Evolutionary conservation across 331 rosid genomes (phyloP), one percentile per base, ranked within the genome.

Genomic region (Phaseolus coccineus): DNA sequence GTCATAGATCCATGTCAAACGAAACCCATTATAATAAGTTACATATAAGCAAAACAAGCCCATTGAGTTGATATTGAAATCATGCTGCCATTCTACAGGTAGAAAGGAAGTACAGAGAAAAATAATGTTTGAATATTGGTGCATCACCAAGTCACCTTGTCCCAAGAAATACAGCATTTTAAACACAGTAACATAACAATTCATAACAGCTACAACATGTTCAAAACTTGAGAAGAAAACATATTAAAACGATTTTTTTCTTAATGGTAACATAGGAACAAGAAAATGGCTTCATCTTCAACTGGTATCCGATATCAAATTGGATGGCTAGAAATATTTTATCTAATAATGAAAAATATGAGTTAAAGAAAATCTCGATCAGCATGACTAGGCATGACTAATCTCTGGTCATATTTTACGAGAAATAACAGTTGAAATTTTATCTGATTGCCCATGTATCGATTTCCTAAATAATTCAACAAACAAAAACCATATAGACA

Each of bases 401-500:
- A 58, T 57, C 37, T 58, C 39, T 3, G 40, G 27, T 7, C 57
- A 28, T 37, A n/a, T 39, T 66, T 53, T 39, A 39, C 67, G 6
- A 27, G 30, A 73, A 56, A 51, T 28, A 56, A 73, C 53, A 73
- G 77, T 24, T 39, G 53, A 73, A 40, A 13, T 33, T 63, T 12
- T 48, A 19, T 76, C 37, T 48, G 62, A 48, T 47, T 47, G 27
- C 39, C 33, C 27, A 42, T 5, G 6, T 10, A 46, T 33, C 8
- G 35, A 37, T 56, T 74, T 24, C 46, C 76, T 30, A 74, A 63
- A 28, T 56, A 61, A 44, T 81, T 67, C 84, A 58, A 80, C 27
- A 80, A 72, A 28, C 42, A 63, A 13, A 80, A 46, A 28, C 10
- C 22, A 12, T 66, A 14, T 57, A 66, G 9, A 77, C 31, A 68